phyloP scores from a whole-genome alignment of 352 stramenopile species.

The Phytophthora multivora region DNA sequence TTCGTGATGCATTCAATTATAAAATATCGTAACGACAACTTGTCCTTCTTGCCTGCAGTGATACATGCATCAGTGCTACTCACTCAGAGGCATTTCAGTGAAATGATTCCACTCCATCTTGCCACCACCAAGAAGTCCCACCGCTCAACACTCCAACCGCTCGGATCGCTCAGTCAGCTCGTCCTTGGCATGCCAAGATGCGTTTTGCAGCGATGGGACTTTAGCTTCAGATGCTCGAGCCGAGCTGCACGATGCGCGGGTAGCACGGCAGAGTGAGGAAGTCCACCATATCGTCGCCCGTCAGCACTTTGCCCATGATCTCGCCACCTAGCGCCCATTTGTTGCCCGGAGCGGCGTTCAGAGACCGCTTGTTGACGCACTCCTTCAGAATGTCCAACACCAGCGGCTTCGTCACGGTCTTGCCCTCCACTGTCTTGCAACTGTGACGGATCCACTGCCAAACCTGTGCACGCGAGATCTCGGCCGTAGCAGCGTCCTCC shows the following conservation, averaged over 20 bases:
- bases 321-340: conserved; percentile 72
- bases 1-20: conserved; percentile 28
- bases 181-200: conserved; percentile 31
- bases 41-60: neutral
- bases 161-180: conserved; percentile 31
- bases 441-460: conserved; percentile 92
- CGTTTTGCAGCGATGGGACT: conserved; percentile 36
- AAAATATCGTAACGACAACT: conserved; percentile 33
- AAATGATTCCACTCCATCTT: conserved; percentile 22
- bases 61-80: neutral
- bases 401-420: conserved; percentile 66
- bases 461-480: conserved; percentile 94
- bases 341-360: conserved; percentile 48
- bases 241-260: conserved; percentile 77
- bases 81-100: neutral
- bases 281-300: conserved; percentile 78
- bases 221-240: conserved; percentile 70
- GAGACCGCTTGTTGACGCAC: conserved; percentile 61
- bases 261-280: conserved; percentile 87
- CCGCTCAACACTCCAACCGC: conserved; percentile 32
- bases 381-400: conserved; percentile 69
- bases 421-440: conserved; percentile 70
- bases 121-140: conserved; percentile 36
- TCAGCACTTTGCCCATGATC: conserved; percentile 74
- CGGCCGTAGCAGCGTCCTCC: conserved; percentile 95